Conservation (phyloP, 176 grass and related monocot species). For the Urochloa ruziziensis region DNA sequence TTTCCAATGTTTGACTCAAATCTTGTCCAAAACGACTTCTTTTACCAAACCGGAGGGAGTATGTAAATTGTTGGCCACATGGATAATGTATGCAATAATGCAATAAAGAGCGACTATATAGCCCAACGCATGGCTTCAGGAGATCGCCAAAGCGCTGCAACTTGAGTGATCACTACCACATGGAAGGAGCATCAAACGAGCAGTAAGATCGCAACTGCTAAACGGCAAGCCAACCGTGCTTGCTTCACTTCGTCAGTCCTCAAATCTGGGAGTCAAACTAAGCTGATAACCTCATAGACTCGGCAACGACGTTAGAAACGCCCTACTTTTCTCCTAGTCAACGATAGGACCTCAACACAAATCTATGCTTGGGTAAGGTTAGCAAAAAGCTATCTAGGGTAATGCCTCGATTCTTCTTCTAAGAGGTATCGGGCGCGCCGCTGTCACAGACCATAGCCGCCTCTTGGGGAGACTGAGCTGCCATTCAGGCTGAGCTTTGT, state of each 20-base stretch:
- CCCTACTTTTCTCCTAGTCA: constrained; percentile 18
- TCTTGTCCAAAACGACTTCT: too few species aligned
- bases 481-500: constrained; percentile 68
- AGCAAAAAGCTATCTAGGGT: constrained; percentile 39
- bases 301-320: background rate
- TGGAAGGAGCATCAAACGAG: background rate
- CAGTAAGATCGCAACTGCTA: background rate
- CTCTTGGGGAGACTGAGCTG: constrained; percentile 23
- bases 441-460: constrained; percentile 34
- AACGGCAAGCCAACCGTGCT: constrained; percentile 7
- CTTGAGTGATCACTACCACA: background rate
- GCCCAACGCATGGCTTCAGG: background rate
- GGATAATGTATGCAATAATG: too few species aligned
- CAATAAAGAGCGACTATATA: background rate
- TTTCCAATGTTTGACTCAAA: too few species aligned
- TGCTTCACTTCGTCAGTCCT: constrained; percentile 18
- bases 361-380: constrained; percentile 56
- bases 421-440: background rate
- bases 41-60: too few species aligned
- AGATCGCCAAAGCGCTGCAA: background rate
- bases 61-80: too few species aligned
- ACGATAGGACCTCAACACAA: constrained; percentile 19
- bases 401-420: background rate
- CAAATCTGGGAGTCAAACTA: constrained; percentile 29
- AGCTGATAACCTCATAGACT: constrained; percentile 13